Base-by-base conservation (phyloP, 768 basidiomycete genomes). In the Lenzites betulinus region DNA sequence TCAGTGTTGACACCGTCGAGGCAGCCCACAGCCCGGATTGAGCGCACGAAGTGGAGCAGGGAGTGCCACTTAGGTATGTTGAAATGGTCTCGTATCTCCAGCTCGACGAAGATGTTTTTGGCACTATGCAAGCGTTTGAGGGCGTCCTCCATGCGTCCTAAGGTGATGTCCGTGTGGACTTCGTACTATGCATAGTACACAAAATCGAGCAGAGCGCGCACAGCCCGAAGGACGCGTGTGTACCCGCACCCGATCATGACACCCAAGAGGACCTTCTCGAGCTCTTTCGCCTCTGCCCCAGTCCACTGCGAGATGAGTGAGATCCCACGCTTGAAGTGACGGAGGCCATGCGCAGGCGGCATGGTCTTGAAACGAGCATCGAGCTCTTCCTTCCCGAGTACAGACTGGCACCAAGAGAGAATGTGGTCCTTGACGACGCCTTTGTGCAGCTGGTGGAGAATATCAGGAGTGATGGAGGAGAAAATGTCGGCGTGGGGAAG, bases 371-470 rank as follows among this genome's bases (percentile, higher is more conserved):
- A 42, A 42, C 38, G 65, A 13, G 44, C 53, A 54, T 70, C 63
- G 16, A 70, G 46, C 30, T 63, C 69, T 1, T 30, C 23, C n/a
- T 44, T 46, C 15, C 62, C 58, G 25, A 41, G 9, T 1, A 38
- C 20, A 16, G 63, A 62, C 15, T 66, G 70, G 77, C 78, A 80
- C n/a, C 68, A 72, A 1, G 70, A 58, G 11, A 80, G 47, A 42
- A 80, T 78, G 46, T 79, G 75, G 30, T 68, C 65, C 38, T 78
- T 77, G 67, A 80, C 75, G 4, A 79, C 61, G 0, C 80, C 79
- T 62, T 81, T 75, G 66, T 81, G 73, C 0, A 81, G 69, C 56
- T 80, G 78, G 53, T 83, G 80, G n/a, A 81, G 74, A 16, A 79
- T 35, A 68, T 79, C 66, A n/a, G 74, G 71, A 0, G 74, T 77